Conservation (phyloP, 495 filamentous ascomycete species). For the Neurospora sp. region DNA sequence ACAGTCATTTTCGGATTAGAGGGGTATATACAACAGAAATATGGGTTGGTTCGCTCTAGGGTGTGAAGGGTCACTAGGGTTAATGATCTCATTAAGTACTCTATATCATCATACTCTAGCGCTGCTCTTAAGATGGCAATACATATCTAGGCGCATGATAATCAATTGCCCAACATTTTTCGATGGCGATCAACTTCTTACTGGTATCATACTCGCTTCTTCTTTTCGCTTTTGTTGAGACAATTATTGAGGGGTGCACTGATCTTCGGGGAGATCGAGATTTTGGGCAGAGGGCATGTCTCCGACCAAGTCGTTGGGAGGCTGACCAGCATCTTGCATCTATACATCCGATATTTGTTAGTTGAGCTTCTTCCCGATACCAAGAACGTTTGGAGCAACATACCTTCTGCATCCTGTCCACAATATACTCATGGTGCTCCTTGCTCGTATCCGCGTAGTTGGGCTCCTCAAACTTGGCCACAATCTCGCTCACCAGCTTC, state of each 20-base stretch:
- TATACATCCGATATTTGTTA: no score
- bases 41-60: neutral
- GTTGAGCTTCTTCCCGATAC: no score
- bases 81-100: neutral
- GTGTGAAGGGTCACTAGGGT: neutral
- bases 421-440: slow-evolving; percentile 80
- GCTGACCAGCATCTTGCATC: slow-evolving; percentile 95
- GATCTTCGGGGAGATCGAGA: slow-evolving; percentile 56
- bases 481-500: slow-evolving; percentile 73
- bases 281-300: slow-evolving; percentile 75
- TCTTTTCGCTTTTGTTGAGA: neutral
- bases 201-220: neutral
- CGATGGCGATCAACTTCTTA: neutral
- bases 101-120: neutral
- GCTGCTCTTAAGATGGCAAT: neutral
- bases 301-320: slow-evolving; percentile 79
- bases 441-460: slow-evolving; percentile 72
- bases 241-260: slow-evolving; percentile 60
- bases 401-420: slow-evolving; percentile 96
- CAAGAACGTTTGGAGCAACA: no score
- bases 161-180: neutral
- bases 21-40: neutral
- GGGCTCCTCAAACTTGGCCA: slow-evolving; percentile 70
- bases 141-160: neutral
- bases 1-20: neutral